A percentile compares a stretch with the other conserved stretches of the same genome.
These are phyloP conservation scores for Fusarium nurragi DNA, from an alignment of 2,329 filamentous ascomycete genomes.

Conservation along the genomic window DNA sequence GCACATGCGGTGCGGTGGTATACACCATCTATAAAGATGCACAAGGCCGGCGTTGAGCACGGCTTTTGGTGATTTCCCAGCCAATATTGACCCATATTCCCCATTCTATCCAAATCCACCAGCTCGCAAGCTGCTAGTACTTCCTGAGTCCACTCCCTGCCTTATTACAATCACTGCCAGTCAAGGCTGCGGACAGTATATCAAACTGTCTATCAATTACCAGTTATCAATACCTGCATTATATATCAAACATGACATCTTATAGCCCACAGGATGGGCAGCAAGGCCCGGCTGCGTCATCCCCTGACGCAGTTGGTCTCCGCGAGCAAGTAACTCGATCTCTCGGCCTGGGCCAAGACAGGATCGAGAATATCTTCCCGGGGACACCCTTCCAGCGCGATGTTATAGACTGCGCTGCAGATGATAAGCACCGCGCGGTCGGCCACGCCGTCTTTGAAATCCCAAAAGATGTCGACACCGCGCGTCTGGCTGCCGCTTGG, in stretches of 20 bases:
- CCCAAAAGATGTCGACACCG: neutral
- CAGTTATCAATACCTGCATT: neutral
- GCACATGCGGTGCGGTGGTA: too few species aligned
- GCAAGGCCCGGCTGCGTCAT: neutral
- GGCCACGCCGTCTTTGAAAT: neutral
- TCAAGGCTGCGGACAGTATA: too few species aligned
- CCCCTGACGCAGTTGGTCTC: neutral
- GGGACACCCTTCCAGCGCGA: slow-evolving; percentile 3
- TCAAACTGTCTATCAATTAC: too few species aligned
- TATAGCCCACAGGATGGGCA: neutral
- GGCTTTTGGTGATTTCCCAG: neutral
- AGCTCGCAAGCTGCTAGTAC: too few species aligned
- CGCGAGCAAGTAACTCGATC: neutral
- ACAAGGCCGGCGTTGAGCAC: neutral
- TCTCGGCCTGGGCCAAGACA: neutral
- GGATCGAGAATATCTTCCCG: slow-evolving; percentile 4
- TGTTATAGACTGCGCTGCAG: neutral
- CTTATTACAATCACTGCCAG: too few species aligned
- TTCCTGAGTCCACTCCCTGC: too few species aligned
- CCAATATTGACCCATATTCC: neutral
- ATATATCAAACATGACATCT: neutral
- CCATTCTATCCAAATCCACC: neutral
- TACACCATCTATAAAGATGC: neutral
- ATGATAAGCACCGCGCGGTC: neutral
- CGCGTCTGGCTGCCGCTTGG: slow-evolving; percentile 8